A percentile compares a stretch with the other conserved stretches of the same genome.
phyloP scores from a whole-genome alignment of 179 eudicot genomes.

The Silene vulgaris region DNA sequence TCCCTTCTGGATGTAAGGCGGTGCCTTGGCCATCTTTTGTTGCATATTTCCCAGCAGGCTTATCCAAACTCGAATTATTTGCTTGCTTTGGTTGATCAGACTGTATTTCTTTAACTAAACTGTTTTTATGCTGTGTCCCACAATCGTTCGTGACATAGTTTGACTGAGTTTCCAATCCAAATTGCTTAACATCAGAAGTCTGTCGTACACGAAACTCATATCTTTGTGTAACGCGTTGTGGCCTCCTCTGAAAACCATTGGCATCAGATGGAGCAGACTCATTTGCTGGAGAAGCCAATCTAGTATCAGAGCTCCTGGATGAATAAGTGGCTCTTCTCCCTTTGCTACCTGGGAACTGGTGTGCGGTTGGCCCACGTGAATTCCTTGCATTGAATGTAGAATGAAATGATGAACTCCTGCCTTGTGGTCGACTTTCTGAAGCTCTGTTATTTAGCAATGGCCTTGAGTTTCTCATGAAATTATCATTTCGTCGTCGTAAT shows the following conservation, averaged over 20 bases:
- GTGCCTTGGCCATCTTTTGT: conserved; percentile 24
- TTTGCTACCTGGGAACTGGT: conserved; percentile 36
- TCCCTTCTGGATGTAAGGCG: conserved; percentile 45
- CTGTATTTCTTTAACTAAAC: conserved; percentile 34
- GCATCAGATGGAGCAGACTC: conserved; percentile 41
- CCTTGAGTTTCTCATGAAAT: conserved; percentile 27
- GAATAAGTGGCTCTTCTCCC: conserved; percentile 55
- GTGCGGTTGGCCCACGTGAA: conserved; percentile 34
- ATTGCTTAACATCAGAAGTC: conserved; percentile 47
- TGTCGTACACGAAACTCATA: conserved; percentile 83
- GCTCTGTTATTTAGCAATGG: conserved; percentile 31
- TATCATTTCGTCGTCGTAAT: conserved; percentile 28
- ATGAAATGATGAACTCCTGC: conserved; percentile 32
- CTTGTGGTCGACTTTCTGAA: conserved; percentile 37
- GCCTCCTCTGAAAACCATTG: conserved; percentile 64
- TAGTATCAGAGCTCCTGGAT: conserved; percentile 44
- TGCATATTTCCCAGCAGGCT: conserved; percentile 32
- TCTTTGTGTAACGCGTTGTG: conserved; percentile 55
- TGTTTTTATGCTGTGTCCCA: conserved; percentile 36
- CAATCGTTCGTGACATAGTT: conserved; percentile 33
- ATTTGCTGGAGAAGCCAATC: conserved; percentile 40
- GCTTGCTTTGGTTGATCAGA: conserved; percentile 37
- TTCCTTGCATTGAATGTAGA: conserved; percentile 35
- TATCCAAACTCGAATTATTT: conserved; percentile 33
- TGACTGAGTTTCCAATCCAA: conserved; percentile 39